These are phyloP conservation scores for Blastocystis sp. DNA, from an alignment of 352 stramenopile species.

Conservation along the genomic window DNA sequence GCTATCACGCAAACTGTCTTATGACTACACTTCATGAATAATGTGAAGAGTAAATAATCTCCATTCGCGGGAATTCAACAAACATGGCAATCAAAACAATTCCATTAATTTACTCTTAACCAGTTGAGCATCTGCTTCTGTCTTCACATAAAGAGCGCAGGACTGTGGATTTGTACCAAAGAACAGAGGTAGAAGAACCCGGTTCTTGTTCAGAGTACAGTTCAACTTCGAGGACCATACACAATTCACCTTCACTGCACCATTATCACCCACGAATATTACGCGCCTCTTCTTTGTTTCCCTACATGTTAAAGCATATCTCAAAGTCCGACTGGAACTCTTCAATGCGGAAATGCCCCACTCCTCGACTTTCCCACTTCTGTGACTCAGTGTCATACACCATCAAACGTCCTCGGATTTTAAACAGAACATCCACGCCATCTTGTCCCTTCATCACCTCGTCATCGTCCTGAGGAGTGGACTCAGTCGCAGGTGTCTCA, in stretches of 20 bases:
- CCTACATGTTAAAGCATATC: not conserved
- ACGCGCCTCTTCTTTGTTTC: conserved; percentile 1
- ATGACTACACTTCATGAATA: not conserved
- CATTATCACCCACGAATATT: conserved; percentile 17
- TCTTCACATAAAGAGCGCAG: not conserved
- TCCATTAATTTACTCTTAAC: conserved; percentile 18
- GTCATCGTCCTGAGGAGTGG: conserved; percentile 1
- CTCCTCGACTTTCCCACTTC: conserved; percentile 9
- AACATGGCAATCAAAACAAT: conserved; percentile 25
- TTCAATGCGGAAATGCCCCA: conserved; percentile 24
- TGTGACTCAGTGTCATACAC: not conserved
- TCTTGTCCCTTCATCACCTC: not conserved
- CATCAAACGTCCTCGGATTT: not conserved
- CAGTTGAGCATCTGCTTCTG: not conserved
- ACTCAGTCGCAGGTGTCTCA: not conserved
- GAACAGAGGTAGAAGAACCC: conserved; percentile 3
- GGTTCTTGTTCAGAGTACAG: not conserved
- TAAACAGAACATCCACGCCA: not conserved
- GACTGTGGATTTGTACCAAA: not conserved
- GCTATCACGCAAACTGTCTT: not conserved
- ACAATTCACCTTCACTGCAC: not conserved
- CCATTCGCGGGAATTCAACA: not conserved
- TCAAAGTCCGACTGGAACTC: not conserved
- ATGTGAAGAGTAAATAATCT: not conserved
- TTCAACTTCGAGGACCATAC: not conserved